Evolutionary conservation across 23 red algal genomes (phyloP).

Genomic region (Gracilaria domingensis): DNA sequence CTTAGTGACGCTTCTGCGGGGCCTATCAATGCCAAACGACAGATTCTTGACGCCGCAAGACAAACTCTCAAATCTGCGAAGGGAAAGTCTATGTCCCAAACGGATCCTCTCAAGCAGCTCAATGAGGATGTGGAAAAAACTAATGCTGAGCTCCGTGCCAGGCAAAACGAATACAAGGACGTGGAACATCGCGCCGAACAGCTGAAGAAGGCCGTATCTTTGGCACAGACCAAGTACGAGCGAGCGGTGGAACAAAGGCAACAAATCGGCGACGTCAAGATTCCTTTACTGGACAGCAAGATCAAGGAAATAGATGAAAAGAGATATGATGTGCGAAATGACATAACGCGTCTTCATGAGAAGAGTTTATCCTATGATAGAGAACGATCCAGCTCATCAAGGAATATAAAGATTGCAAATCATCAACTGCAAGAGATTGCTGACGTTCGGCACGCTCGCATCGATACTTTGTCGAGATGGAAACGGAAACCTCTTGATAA

Average conservation of each 20-base stretch:
- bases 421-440: conserved; percentile 37
- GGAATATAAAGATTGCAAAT: conserved; percentile 50
- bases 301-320: conserved; percentile 17
- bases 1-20: conserved; percentile 5
- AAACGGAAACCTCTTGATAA: conserved; percentile 29
- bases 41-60: conserved; percentile 47
- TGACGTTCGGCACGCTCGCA: conserved; percentile 35
- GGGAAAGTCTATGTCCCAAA: neutral
- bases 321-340: conserved; percentile 24
- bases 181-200: conserved; percentile 24
- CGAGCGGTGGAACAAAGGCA: neutral
- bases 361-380: conserved; percentile 5
- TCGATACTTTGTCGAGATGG: conserved; percentile 24
- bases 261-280: conserved; percentile 18
- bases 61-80: conserved; percentile 23
- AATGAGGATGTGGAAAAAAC: conserved; percentile 5
- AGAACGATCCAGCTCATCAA: conserved; percentile 22
- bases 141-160: conserved; percentile 12
- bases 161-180: conserved; percentile 28
- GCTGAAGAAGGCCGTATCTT: conserved; percentile 24
- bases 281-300: conserved; percentile 9
- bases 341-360: neutral
- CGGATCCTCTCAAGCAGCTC: neutral
- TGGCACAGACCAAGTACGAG: conserved; percentile 16
- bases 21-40: conserved; percentile 33